Percentiles rank a stretch among this genome's conserved stretches.
Evolutionary conservation across 2,329 filamentous ascomycete species (phyloP).

Genomic region (Colletotrichum sp.): DNA sequence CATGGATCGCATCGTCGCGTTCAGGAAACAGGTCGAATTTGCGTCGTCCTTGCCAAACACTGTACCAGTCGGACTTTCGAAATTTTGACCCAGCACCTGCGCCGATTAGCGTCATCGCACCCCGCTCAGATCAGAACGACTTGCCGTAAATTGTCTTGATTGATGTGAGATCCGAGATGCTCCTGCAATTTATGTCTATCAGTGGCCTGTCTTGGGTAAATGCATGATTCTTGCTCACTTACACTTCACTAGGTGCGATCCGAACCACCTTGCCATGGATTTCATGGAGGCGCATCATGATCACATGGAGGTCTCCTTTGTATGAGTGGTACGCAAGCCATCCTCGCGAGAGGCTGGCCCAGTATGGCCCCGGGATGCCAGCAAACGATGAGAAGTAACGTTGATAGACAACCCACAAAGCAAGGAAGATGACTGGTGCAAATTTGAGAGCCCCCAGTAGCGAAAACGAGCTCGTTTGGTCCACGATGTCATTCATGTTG

Average conservation of each 20-base stretch:
- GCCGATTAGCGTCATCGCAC: neutral
- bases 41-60: slow-evolving; percentile 2
- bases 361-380: neutral
- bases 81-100: slow-evolving; percentile 1
- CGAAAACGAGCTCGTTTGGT: neutral
- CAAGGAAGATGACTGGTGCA: neutral
- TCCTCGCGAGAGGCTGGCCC: neutral
- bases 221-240: neutral
- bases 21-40: slow-evolving; percentile 5
- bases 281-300: neutral
- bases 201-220: neutral
- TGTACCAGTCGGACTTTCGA: slow-evolving; percentile 1
- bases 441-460: neutral
- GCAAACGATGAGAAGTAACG: neutral
- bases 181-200: neutral
- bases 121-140: neutral
- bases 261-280: neutral
- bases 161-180: neutral
- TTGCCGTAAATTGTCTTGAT: slow-evolving; percentile 3
- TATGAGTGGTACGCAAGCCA: neutral
- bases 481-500: neutral
- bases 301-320: neutral
- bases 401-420: neutral
- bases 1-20: neutral
- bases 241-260: slow-evolving; percentile 1